These are phyloP conservation scores for Microcos paniculata DNA, from an alignment of 345 rosid species.

Conservation along the genomic window DNA sequence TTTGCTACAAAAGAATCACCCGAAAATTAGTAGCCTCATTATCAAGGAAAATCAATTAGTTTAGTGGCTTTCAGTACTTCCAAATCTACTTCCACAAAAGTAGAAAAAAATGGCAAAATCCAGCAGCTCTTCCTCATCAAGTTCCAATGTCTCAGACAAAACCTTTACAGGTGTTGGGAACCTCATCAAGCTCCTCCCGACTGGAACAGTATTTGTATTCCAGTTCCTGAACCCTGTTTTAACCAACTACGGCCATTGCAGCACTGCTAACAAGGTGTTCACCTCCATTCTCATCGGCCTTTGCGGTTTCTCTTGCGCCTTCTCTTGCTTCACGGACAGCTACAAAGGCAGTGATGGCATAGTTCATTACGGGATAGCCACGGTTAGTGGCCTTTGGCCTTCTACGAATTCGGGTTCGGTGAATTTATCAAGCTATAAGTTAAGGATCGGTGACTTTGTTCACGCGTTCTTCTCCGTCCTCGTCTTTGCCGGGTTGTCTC, in stretches of 20 bases:
- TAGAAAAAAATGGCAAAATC: conserved; percentile 11
- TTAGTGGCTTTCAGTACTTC: too few species aligned
- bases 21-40: background rate
- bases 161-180: conserved; percentile 58
- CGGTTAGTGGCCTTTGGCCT: conserved; percentile 63
- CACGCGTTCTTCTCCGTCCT: conserved; percentile 52
- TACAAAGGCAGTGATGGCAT: conserved; percentile 45
- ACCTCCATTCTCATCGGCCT: conserved; percentile 48
- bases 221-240: conserved; percentile 80
- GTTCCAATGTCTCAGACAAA: conserved; percentile 35
- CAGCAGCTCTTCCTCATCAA: conserved; percentile 27
- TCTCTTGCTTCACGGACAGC: conserved; percentile 78
- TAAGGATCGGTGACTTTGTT: conserved; percentile 55
- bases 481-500: conserved; percentile 55
- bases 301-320: conserved; percentile 67
- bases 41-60: background rate
- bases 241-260: conserved; percentile 70
- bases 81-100: too few species aligned
- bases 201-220: conserved; percentile 80
- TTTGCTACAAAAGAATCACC: background rate
- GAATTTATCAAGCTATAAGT: conserved; percentile 53
- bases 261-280: conserved; percentile 48
- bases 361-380: conserved; percentile 60
- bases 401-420: conserved; percentile 29
- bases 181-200: conserved; percentile 83